Conservation (phyloP, 2,329 filamentous ascomycete species). For the Arthrobotrys iridis region DNA sequence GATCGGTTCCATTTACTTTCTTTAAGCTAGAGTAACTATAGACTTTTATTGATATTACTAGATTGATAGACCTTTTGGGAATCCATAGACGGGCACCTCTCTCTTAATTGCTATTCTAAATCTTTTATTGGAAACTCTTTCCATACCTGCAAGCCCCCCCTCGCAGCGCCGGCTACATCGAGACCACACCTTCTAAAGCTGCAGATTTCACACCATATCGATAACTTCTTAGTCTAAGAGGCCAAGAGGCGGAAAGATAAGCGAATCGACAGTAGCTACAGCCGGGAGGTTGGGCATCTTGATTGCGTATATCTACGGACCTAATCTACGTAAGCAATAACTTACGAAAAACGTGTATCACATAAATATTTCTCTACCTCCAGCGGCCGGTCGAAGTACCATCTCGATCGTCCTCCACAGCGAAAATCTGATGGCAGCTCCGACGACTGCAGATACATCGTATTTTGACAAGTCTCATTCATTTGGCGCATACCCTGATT, state of each 20-base stretch:
- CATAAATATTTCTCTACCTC: constrained; percentile 50
- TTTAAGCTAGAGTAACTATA: constrained; percentile 40
- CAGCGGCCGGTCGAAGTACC: constrained; percentile 36
- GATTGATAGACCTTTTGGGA: constrained; percentile 39
- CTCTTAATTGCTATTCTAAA: constrained; percentile 19
- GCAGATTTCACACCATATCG: not conserved
- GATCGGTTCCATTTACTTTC: constrained; percentile 51
- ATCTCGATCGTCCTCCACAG: constrained; percentile 47
- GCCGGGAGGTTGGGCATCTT: constrained; percentile 30
- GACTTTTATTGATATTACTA: constrained; percentile 16
- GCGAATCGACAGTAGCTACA: constrained; percentile 38
- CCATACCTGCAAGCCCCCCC: constrained; percentile 45
- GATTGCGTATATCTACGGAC: constrained; percentile 25
- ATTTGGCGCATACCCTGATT: constrained; percentile 25
- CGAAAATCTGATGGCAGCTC: constrained; percentile 36
- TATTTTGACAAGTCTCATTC: constrained; percentile 44
- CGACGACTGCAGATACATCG: constrained; percentile 31
- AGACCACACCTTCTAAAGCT: not conserved
- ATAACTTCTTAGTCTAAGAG: constrained; percentile 11
- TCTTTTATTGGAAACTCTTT: constrained; percentile 42
- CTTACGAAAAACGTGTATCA: constrained; percentile 23
- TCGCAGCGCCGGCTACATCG: constrained; percentile 26
- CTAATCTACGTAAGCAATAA: constrained; percentile 6
- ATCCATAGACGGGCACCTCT: constrained; percentile 39
- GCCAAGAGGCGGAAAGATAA: constrained; percentile 42